Evolutionary conservation across 2,329 filamentous ascomycete species (phyloP), one percentile per base, ranked within the genome.

Genomic region (Lojkania enalia): DNA sequence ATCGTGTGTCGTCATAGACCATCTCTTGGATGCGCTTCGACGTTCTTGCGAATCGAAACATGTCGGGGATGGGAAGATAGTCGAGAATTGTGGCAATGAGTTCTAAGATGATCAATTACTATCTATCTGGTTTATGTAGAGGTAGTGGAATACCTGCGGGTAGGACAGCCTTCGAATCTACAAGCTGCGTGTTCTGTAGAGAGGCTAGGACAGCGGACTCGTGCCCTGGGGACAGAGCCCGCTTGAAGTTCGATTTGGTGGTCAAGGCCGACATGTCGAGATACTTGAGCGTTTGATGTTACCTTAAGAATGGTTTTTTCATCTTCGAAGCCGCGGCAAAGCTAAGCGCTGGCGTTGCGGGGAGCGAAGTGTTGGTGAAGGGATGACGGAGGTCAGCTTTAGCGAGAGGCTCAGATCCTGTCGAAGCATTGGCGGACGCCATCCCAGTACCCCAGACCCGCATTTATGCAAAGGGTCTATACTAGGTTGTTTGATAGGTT

Each of bases 1-100:
- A 99, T 74, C 92, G 82, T 38, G 90, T 89, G 70, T 99, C 94
- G 69, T 99, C 94, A 71, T 97, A 99, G 2, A 96, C 91, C 91
- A 99, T 99, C 72, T 99, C 94, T 65, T 87, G 86, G 79, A 97
- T 83, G 49, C 89, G 87, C 64, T 83, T 87, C 46, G 90, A 96
- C 18, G 88, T 85, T 52, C 86, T 85, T 33, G 94, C 92, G 65
- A 90, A 92, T 56, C 84, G 83, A 66, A 97, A 81, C 61, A 95
- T 85, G 69, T 96, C 92, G 48, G 86, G 76, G 20, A 96, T 81
- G 29, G 89, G 87, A 29, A 97, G 82, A 73, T 95, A 90, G 66
- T 96, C 90, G 64, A 99, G 81, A 55, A 99, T 90, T 0, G 84
- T 81, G 20, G 87, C 86, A 58, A 97, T 82, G 56, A 97, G 89